phyloP scores from a whole-genome alignment of 176 grass and related monocot species.

The Zea luxurians region DNA sequence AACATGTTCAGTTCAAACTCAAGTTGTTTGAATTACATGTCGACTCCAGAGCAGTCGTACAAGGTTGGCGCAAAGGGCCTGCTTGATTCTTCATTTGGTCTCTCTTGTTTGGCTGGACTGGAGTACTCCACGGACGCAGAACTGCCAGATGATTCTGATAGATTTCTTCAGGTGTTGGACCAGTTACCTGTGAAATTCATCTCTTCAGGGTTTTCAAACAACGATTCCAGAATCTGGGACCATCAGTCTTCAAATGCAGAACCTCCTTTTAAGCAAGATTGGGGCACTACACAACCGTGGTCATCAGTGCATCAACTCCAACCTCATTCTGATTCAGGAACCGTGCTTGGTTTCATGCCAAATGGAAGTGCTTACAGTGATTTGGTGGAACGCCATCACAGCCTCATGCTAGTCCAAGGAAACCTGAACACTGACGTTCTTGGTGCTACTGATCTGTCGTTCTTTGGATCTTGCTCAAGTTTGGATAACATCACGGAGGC shows the following conservation, averaged over 20 bases:
- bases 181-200: slow-evolving; percentile 34
- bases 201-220: slow-evolving; percentile 32
- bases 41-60: slow-evolving; percentile 34
- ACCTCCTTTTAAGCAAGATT: slow-evolving; percentile 40
- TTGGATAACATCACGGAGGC: slow-evolving; percentile 34
- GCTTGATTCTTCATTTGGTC: slow-evolving; percentile 20
- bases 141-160: slow-evolving; percentile 35
- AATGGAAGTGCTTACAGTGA: slow-evolving; percentile 32
- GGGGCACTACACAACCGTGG: slow-evolving; percentile 36
- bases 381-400: slow-evolving; percentile 27
- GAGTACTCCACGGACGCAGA: slow-evolving; percentile 20
- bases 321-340: slow-evolving; percentile 24
- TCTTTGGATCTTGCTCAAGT: slow-evolving; percentile 33
- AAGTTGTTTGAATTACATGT: slow-evolving; percentile 28
- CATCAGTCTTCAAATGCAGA: slow-evolving; percentile 32
- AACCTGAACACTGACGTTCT: slow-evolving; percentile 24
- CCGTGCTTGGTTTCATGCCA: slow-evolving; percentile 21
- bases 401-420: slow-evolving; percentile 27
- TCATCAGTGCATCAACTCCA: slow-evolving; percentile 31
- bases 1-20: slow-evolving; percentile 22
- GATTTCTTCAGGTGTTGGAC: slow-evolving; percentile 29
- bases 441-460: slow-evolving; percentile 21
- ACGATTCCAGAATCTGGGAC: slow-evolving; percentile 26
- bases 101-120: slow-evolving; percentile 39
- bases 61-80: slow-evolving; percentile 12